These are phyloP conservation scores for Stagonosporopsis rhizophila DNA, from an alignment of 2,329 filamentous ascomycete genomes.

Conservation along the genomic window DNA sequence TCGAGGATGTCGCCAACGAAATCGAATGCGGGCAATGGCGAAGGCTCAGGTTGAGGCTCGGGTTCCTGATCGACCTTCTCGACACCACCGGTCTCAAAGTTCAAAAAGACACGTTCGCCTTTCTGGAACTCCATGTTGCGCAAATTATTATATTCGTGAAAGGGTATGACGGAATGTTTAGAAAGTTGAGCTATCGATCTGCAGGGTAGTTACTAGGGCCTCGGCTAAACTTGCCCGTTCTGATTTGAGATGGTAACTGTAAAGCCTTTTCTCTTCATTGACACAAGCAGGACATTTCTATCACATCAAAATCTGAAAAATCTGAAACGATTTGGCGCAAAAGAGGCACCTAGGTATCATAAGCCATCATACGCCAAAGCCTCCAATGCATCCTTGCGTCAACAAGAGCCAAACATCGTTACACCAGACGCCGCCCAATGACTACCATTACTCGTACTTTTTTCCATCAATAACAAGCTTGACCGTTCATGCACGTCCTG, in stretches of 20 bases:
- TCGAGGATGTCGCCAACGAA: slow-evolving; percentile 82
- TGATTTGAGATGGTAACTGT: background rate
- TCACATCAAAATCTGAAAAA: background rate
- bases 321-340: background rate
- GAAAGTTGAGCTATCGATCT: slow-evolving; percentile 4
- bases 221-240: background rate
- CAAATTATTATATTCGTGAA: background rate
- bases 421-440: slow-evolving; percentile 14
- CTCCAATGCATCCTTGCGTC: background rate
- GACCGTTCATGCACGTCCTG: slow-evolving; percentile 21
- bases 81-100: slow-evolving; percentile 63
- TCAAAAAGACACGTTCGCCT: slow-evolving; percentile 67
- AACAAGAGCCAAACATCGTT: background rate
- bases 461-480: background rate
- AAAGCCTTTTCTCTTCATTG: no score
- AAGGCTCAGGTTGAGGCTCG: slow-evolving; percentile 23
- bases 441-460: slow-evolving; percentile 4
- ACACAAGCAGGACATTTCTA: no score
- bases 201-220: slow-evolving; percentile 19
- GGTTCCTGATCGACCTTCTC: slow-evolving; percentile 46
- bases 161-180: slow-evolving; percentile 6
- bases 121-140: slow-evolving; percentile 55
- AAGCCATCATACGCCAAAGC: background rate
- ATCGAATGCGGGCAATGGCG: slow-evolving; percentile 49
- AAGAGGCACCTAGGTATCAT: slow-evolving; percentile 4